Percentiles rank a stretch among this genome's conserved stretches.
Conservation (phyloP, 1,284 basidiomycete species). For the Golubevia sp. region DNA sequence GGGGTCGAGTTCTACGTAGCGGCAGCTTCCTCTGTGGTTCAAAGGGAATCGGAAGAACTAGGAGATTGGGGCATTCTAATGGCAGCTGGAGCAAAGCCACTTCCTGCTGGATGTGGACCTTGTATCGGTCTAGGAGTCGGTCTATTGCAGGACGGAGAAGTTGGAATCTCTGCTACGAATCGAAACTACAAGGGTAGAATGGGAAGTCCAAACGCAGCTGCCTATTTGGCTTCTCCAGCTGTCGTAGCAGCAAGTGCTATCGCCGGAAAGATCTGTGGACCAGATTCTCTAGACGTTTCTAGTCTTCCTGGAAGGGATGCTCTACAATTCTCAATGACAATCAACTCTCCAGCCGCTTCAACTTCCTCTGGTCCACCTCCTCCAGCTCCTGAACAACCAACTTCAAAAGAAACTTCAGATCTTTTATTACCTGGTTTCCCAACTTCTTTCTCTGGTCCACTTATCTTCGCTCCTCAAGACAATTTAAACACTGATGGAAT, state of each 20-base stretch:
- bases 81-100: conserved; percentile 83
- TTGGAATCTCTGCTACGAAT: conserved; percentile 96
- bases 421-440: conserved; percentile 68
- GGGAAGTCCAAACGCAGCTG: conserved; percentile 91
- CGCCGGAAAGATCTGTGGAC: conserved; percentile 87
- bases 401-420: conserved; percentile 38
- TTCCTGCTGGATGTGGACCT: conserved; percentile 95
- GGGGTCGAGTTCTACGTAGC: conserved; percentile 98
- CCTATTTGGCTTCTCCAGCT: conserved; percentile 93
- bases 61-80: conserved; percentile 90
- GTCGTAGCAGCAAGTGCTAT: conserved; percentile 95
- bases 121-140: conserved; percentile 96
- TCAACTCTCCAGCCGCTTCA: not conserved
- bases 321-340: not conserved
- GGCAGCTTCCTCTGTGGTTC: conserved; percentile 88
- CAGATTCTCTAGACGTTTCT: conserved; percentile 63
- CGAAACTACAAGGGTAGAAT: conserved; percentile 99
- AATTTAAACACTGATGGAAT: conserved; percentile 98
- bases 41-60: conserved; percentile 80
- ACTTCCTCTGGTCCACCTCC: not conserved
- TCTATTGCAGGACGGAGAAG: conserved; percentile 88
- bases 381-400: not conserved
- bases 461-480: conserved; percentile 93
- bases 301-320: not conserved
- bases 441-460: conserved; percentile 75